phyloP scores from a whole-genome alignment of 179 eudicot species.

The Beta macrorhiza region DNA sequence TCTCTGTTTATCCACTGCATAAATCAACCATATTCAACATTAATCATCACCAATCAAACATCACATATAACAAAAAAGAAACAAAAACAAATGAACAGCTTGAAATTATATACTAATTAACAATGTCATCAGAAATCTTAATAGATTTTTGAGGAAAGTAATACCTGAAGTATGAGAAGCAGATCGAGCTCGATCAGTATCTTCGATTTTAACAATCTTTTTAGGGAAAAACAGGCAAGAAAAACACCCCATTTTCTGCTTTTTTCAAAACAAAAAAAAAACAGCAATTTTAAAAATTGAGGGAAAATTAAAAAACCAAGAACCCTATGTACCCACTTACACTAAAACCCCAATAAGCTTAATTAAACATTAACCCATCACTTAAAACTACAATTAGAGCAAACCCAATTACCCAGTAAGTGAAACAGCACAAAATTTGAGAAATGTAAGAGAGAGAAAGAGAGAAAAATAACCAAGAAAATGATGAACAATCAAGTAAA shows the following conservation, averaged over 20 bases:
- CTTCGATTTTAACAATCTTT: slow-evolving; percentile 41
- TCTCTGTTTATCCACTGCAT: slow-evolving; percentile 27
- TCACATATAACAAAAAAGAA: background rate
- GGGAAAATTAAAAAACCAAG: slow-evolving; percentile 3
- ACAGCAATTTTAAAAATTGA: background rate
- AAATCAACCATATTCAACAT: slow-evolving; percentile 26
- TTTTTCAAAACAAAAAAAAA: background rate
- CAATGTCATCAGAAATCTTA: background rate
- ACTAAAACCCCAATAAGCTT: background rate
- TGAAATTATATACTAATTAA: background rate
- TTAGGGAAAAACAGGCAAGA: slow-evolving; percentile 35
- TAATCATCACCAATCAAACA: background rate
- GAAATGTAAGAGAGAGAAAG: background rate
- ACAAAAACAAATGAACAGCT: background rate
- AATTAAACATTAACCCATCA: slow-evolving; percentile 18
- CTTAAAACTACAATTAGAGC: background rate
- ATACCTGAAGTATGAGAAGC: slow-evolving; percentile 45
- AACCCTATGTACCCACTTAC: slow-evolving; percentile 16
- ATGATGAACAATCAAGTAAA: slow-evolving; percentile 10
- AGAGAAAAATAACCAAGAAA: slow-evolving; percentile 16
- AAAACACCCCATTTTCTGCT: slow-evolving; percentile 41
- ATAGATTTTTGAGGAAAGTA: background rate
- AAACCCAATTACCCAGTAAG: slow-evolving; percentile 15
- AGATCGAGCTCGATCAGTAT: slow-evolving; percentile 49
- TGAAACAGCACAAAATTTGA: slow-evolving; percentile 4